phyloP scores from a whole-genome alignment of 148 eudicot genomes.

The Dianthus caryophyllus region DNA sequence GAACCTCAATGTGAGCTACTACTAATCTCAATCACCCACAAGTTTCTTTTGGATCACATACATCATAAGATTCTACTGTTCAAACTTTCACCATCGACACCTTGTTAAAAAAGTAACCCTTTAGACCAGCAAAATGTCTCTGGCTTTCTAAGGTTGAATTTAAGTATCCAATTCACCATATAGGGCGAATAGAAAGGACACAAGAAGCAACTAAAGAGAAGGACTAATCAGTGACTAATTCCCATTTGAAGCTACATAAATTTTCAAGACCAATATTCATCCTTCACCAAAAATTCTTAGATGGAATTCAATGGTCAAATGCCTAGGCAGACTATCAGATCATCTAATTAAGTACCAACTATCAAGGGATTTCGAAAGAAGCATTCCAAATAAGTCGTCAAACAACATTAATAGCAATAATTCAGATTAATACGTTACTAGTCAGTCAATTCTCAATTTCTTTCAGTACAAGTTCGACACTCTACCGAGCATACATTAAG shows the following conservation, averaged over 20 bases:
- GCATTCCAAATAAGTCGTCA: neutral
- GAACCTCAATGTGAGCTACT: neutral
- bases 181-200: neutral
- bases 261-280: constrained; percentile 6
- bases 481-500: neutral
- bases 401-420: neutral
- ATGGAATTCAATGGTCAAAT: neutral
- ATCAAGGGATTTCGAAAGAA: neutral
- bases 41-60: neutral
- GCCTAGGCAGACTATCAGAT: neutral
- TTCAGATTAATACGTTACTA: neutral
- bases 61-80: neutral
- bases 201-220: neutral
- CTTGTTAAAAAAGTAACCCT: neutral
- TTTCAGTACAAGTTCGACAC: neutral
- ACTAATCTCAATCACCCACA: neutral
- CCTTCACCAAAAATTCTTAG: neutral
- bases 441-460: neutral
- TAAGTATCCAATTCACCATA: neutral
- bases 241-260: neutral
- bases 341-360: neutral
- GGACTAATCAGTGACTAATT: neutral
- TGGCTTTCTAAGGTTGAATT: neutral
- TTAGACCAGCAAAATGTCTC: neutral
- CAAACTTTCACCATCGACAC: neutral